phyloP scores from a whole-genome alignment of 2,329 filamentous ascomycete species.

The Calcarisporium arbuscula region DNA sequence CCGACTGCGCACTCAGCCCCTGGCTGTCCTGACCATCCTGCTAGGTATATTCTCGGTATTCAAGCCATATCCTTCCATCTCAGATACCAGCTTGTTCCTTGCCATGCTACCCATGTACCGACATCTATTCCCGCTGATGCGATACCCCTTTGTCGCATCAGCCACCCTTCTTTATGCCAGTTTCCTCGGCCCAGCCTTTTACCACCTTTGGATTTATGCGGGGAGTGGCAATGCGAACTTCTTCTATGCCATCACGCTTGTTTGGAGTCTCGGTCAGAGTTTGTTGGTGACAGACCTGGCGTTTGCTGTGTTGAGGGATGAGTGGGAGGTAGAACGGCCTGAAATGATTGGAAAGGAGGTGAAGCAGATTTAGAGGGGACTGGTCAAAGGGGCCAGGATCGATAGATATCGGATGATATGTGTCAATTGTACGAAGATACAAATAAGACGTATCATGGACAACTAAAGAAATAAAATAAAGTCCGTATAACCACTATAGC shows the following conservation, averaged over 20 bases:
- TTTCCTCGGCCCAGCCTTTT: slow-evolving; percentile 88
- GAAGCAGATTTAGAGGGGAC: slow-evolving; percentile 61
- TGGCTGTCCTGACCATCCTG: slow-evolving; percentile 79
- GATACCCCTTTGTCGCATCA: slow-evolving; percentile 83
- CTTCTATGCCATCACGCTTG: slow-evolving; percentile 98
- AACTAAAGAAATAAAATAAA: no score
- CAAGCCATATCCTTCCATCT: slow-evolving; percentile 92
- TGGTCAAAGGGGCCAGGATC: no score
- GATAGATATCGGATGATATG: no score
- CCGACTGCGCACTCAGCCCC: slow-evolving; percentile 74
- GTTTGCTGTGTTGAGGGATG: slow-evolving; percentile 83
- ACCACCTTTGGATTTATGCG: slow-evolving; percentile 96
- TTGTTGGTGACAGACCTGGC: slow-evolving; percentile 81
- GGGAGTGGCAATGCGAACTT: slow-evolving; percentile 98
- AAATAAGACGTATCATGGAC: no score
- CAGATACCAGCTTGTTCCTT: slow-evolving; percentile 81
- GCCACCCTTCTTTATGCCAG: slow-evolving; percentile 81
- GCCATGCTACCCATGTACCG: slow-evolving; percentile 77
- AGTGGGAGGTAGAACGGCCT: slow-evolving; percentile 87
- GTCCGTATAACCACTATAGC: no score
- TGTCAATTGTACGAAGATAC: no score
- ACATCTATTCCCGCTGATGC: slow-evolving; percentile 90
- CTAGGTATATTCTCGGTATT: slow-evolving; percentile 90
- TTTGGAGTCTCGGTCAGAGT: slow-evolving; percentile 89
- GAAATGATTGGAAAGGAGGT: slow-evolving; percentile 86